A percentile compares a stretch with the other conserved stretches of the same genome.
Evolutionary conservation across 495 filamentous ascomycete species (phyloP).

Genomic region (Penicillium malachiteum): DNA sequence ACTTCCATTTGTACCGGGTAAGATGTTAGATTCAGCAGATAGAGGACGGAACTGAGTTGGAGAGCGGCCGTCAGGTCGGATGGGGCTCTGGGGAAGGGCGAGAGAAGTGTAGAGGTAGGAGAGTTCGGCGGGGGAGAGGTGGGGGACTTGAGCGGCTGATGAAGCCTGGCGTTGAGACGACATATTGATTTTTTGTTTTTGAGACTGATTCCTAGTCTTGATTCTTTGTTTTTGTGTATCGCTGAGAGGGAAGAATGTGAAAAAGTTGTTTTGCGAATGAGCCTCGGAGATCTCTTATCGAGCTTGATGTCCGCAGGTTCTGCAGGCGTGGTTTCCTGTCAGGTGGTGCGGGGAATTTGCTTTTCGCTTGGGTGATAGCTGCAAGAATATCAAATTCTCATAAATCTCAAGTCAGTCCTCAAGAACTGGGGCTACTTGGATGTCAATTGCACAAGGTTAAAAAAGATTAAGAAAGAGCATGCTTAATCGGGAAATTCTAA

Average conservation of each 20-base stretch:
- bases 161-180: conserved; percentile 44
- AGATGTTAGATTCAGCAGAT: conserved; percentile 81
- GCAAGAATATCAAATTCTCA: too few relatives aligned
- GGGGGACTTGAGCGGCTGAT: conserved; percentile 49
- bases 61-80: conserved; percentile 84
- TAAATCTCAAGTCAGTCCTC: background rate
- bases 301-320: background rate
- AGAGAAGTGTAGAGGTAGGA: conserved; percentile 93
- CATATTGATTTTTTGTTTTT: conserved; percentile 23
- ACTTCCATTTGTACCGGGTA: conserved; percentile 86
- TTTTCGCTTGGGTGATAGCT: too few relatives aligned
- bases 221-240: too few relatives aligned
- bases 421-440: background rate
- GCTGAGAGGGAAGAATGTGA: too few relatives aligned
- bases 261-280: background rate
- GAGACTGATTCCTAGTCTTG: background rate
- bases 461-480: conserved; percentile 18
- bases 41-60: conserved; percentile 88
- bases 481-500: conserved; percentile 42
- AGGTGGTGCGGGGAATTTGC: background rate
- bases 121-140: conserved; percentile 92
- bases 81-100: conserved; percentile 65
- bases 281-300: background rate
- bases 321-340: background rate
- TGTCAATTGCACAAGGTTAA: conserved; percentile 12